Percentiles rank a stretch among this genome's conserved stretches.
These are phyloP conservation scores for Fusarium sp. DNA, from an alignment of 2,329 filamentous ascomycete genomes.

Conservation along the genomic window DNA sequence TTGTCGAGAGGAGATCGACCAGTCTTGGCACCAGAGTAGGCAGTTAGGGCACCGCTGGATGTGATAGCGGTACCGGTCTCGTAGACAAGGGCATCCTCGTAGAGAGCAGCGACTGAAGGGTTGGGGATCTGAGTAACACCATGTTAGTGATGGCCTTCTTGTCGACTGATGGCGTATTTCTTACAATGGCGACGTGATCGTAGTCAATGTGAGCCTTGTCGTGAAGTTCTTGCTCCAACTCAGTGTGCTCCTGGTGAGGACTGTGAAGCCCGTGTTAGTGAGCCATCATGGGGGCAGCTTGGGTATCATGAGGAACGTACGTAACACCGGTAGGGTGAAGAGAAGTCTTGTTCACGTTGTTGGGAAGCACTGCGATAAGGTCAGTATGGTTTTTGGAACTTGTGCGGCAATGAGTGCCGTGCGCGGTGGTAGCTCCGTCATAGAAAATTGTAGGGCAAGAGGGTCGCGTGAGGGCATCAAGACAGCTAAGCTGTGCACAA, in stretches of 20 bases:
- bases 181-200: slow-evolving; percentile 95
- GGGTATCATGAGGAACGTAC: slow-evolving; percentile 64
- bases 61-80: slow-evolving; percentile 98
- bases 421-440: slow-evolving; percentile 8
- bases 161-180: slow-evolving; percentile 45
- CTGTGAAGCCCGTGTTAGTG: slow-evolving; percentile 57
- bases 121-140: slow-evolving; percentile 73
- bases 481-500: slow-evolving; percentile 8
- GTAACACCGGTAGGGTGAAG: slow-evolving; percentile 90
- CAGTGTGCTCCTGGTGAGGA: slow-evolving; percentile 87
- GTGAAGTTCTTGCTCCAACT: slow-evolving; percentile 96
- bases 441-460: slow-evolving; percentile 5
- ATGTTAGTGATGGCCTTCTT: slow-evolving; percentile 19
- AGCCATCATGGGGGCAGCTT: slow-evolving; percentile 17
- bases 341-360: slow-evolving; percentile 86
- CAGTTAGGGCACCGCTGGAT: slow-evolving; percentile 91
- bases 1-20: slow-evolving; percentile 97
- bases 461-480: slow-evolving; percentile 25
- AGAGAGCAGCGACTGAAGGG: slow-evolving; percentile 92
- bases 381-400: slow-evolving; percentile 34
- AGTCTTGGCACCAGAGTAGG: slow-evolving; percentile 98
- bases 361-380: slow-evolving; percentile 58
- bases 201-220: slow-evolving; percentile 99
- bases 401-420: slow-evolving; percentile 5
- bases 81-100: slow-evolving; percentile 98